Evolutionary conservation across 371 early-diverging fungal species (phyloP), one percentile per base, ranked within the genome.

Genomic region (Mortierella sp.): DNA sequence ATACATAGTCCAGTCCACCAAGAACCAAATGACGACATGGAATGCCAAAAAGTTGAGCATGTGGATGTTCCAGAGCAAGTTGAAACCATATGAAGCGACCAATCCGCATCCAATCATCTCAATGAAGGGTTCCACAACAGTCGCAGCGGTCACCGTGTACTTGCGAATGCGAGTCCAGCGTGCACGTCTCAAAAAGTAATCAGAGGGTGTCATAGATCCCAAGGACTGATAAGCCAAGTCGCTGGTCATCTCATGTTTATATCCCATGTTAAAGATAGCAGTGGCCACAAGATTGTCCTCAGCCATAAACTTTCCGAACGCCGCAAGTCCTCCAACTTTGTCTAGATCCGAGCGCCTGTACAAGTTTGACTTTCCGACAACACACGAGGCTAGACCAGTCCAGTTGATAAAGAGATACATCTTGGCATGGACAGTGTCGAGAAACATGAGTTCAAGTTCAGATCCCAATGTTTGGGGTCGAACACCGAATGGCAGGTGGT

Each of bases 251-350:
- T 85, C 84, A 82, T 98, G 98, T 61, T 90, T 78, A 63, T 90
- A 86, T 7, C 96, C 96, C 66, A 86, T 83, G 61, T 87, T 86
- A 95, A 94, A 96, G 40, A 98, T 82, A 9, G 91, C 92, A 47
- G 92, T 92, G 9, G 95, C 98, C 60, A 98, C 92, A 58, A 94
- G 89, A 83, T 98, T 97, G 80, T 98, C 99, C 76, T 98, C 99
- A 13, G 95, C 93, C 91, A 98, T 91, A 84, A 89, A 97, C 77
- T 94, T 86, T 37, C 92, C 96, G 86, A 96, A 97, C 22, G 91
- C 85, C 9, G 80, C 89, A 40, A 98, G 82, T 0, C 97, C 98
- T 5, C 97, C 98, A 29, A 88, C 88, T 43, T 81, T 83, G 62
- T 93, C 94, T 37, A 98, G 87, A 64, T 90, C 92, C n/a, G 93